These are phyloP conservation scores for Gryganskiella cystojenkinii DNA, from an alignment of 192 early-diverging fungal species.

Conservation along the genomic window DNA sequence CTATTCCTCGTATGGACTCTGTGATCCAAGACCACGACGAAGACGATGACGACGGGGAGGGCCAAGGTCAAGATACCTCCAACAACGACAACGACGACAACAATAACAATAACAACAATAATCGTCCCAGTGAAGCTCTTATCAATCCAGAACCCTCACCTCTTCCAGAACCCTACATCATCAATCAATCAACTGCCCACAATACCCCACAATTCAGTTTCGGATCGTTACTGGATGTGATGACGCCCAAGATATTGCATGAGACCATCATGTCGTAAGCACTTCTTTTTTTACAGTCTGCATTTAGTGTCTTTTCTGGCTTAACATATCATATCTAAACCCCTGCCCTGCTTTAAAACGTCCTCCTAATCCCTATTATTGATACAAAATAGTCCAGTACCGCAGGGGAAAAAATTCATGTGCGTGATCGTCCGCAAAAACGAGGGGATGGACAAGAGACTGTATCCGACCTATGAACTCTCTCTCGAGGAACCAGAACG, in stretches of 20 bases:
- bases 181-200: constrained; percentile 35
- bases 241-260: constrained; percentile 36
- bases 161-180: constrained; percentile 35
- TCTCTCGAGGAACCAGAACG: constrained; percentile 68
- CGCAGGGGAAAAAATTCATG: constrained; percentile 70
- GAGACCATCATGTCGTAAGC: constrained; percentile 51
- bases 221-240: constrained; percentile 24
- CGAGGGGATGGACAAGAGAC: constrained; percentile 66
- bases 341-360: neutral
- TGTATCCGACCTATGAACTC: constrained; percentile 78
- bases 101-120: neutral
- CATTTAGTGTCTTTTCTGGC: neutral
- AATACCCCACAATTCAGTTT: constrained; percentile 35
- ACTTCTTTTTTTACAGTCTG: neutral
- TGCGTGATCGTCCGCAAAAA: constrained; percentile 74
- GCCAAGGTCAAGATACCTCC: neutral
- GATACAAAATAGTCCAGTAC: constrained; percentile 75
- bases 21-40: neutral
- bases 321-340: neutral
- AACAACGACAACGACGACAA: neutral
- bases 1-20: constrained; percentile 1
- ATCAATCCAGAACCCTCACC: constrained; percentile 43
- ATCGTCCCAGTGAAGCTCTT: neutral
- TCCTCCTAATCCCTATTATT: too few species aligned
- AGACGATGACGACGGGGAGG: neutral